Evolutionary conservation across 1,284 basidiomycete species (phyloP), one percentile per base, ranked within the genome.

Genomic region (Inonotus obliquus): DNA sequence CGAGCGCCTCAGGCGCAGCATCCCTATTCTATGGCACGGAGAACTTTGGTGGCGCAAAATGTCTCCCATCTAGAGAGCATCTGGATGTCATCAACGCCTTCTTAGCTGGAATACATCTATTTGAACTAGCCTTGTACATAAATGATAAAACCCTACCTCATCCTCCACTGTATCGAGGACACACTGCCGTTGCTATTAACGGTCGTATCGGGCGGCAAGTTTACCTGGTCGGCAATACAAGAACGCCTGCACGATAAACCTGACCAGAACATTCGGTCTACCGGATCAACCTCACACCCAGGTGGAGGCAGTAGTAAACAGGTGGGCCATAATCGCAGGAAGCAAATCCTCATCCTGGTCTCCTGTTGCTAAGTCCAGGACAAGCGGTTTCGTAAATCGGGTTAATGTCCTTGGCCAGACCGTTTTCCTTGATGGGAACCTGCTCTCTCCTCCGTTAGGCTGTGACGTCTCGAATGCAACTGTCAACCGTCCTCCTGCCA

Each of bases 321-420:
- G 96, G 59, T 83, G 83, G 62, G 80, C 84, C 23, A 79, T 78
- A 39, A 94, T 92, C 71, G 72, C 71, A 6, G 73, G 73, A 54
- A 77, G 77, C 77, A 48, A n/a, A n/a, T n/a, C n/a, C n/a, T n/a
- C n/a, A n/a, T n/a, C n/a, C n/a, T n/a, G n/a, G n/a, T n/a, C n/a
- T n/a, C n/a, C n/a, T n/a, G n/a, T n/a, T n/a, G n/a, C n/a, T n/a
- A n/a, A n/a, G n/a, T n/a, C n/a, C n/a, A 73, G 79, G 1, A 80
- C 92, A 23, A 78, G 83, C 6, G 96, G 95, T 37, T 81, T 85
- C 32, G 84, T 98, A 38, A 94, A 98, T 76, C 85, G 97, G 63
- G 96, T 99, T 23, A 85, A 96, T 57, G 80, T 98, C 64, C 90
- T 96, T 68, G 92, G 90, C n/a, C 88, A 92, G 72, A 98, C 96